These are phyloP conservation scores for Skeletonema potamos DNA, from an alignment of 108 stramenopile genomes.

Conservation along the genomic window DNA sequence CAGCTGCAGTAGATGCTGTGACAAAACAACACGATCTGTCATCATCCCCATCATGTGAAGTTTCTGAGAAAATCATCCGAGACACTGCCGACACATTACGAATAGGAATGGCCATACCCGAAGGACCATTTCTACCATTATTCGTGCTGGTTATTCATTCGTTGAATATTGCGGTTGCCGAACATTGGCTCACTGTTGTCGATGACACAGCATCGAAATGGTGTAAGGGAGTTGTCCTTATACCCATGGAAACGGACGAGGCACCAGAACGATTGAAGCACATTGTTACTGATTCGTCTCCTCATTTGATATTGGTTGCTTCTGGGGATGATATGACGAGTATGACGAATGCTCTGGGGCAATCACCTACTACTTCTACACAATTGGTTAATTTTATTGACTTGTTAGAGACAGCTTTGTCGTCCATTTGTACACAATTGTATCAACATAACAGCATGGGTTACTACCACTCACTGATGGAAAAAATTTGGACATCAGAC, in stretches of 20 bases:
- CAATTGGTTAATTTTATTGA: slow-evolving; percentile 12
- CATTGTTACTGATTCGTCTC: slow-evolving; percentile 60
- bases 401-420: slow-evolving; percentile 5
- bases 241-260: slow-evolving; percentile 78
- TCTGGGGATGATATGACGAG: slow-evolving; percentile 40
- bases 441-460: background rate
- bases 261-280: slow-evolving; percentile 62
- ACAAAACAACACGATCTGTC: background rate
- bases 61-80: background rate
- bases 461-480: background rate
- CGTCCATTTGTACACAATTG: background rate
- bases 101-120: slow-evolving; percentile 79
- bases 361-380: background rate
- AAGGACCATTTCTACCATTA: slow-evolving; percentile 77
- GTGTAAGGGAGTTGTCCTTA: slow-evolving; percentile 38
- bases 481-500: background rate
- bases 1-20: background rate
- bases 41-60: background rate
- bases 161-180: slow-evolving; percentile 45
- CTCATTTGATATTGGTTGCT: slow-evolving; percentile 52
- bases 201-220: background rate
- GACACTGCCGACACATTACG: background rate
- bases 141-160: slow-evolving; percentile 68
- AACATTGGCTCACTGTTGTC: background rate
- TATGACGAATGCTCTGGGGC: slow-evolving; percentile 14